Conservation (phyloP, 2,329 filamentous ascomycete genomes). For the Biscogniauxia marginata region DNA sequence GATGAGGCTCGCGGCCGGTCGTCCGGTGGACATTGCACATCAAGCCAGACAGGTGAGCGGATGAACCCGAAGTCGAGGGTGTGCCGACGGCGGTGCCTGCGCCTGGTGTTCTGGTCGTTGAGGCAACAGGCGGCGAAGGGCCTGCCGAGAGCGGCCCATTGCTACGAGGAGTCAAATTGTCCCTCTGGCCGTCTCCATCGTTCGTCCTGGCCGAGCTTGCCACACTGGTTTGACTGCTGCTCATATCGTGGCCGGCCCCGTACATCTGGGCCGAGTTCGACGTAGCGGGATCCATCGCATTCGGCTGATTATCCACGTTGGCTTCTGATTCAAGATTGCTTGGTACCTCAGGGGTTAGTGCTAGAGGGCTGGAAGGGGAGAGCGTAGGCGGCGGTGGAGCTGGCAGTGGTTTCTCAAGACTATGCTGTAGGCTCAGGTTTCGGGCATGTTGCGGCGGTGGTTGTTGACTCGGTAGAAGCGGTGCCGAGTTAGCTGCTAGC, state of each 20-base stretch:
- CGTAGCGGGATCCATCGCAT: constrained; percentile 48
- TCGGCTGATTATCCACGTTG: constrained; percentile 41
- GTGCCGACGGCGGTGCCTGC: constrained; percentile 41
- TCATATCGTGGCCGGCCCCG: constrained; percentile 39
- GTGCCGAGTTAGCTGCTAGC: constrained; percentile 19
- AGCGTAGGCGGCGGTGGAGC: constrained; percentile 44
- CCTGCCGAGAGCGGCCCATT: constrained; percentile 55
- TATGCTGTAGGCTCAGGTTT: constrained; percentile 54
- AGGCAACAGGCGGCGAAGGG: constrained; percentile 53
- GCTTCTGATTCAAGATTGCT: constrained; percentile 25
- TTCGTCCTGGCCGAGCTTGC: constrained; percentile 44
- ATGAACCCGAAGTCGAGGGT: constrained; percentile 46
- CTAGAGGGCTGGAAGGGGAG: constrained; percentile 33
- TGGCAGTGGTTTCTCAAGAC: constrained; percentile 58
- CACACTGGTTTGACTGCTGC: constrained; percentile 47
- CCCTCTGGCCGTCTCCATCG: constrained; percentile 44
- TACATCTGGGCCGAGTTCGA: constrained; percentile 37
- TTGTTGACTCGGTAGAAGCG: constrained; percentile 12
- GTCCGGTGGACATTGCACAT: constrained; percentile 79
- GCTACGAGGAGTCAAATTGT: constrained; percentile 51
- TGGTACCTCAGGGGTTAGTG: constrained; percentile 21
- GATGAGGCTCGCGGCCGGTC: constrained; percentile 86
- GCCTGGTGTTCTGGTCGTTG: constrained; percentile 38
- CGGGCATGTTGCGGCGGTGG: constrained; percentile 47
- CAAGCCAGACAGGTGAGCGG: constrained; percentile 61